Evolutionary conservation across 2,329 filamentous ascomycete species (phyloP).

Genomic region (Zymoseptoria brevis): DNA sequence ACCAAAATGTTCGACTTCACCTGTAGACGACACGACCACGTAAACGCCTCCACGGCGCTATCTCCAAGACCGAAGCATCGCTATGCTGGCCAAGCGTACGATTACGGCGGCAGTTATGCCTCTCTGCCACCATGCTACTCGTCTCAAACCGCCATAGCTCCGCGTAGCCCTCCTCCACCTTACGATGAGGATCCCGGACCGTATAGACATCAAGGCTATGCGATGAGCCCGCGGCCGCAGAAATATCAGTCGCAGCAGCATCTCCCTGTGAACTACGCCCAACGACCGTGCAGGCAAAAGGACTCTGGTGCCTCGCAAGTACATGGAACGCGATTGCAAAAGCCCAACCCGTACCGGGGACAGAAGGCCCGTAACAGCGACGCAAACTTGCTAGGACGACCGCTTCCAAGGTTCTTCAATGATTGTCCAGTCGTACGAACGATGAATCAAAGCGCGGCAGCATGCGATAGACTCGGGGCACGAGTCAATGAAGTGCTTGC

Average conservation of each 20-base stretch:
- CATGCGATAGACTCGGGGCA: constrained; percentile 53
- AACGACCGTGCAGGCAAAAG: neutral
- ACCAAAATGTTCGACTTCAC: neutral
- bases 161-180: constrained; percentile 11
- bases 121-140: neutral
- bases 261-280: neutral
- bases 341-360: constrained; percentile 2
- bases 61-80: neutral
- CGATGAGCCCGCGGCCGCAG: constrained; percentile 4
- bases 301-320: constrained; percentile 8
- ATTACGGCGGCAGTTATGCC: neutral
- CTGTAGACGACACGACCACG: neutral
- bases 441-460: constrained; percentile 34
- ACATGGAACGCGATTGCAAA: constrained; percentile 5
- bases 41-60: neutral
- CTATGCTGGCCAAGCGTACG: neutral
- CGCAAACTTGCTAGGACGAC: constrained; percentile 3
- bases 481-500: constrained; percentile 64
- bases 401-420: constrained; percentile 3
- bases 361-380: constrained; percentile 13
- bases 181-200: constrained; percentile 10
- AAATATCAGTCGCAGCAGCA: constrained; percentile 7
- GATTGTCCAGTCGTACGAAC: constrained; percentile 15
- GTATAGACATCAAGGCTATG: constrained; percentile 6
- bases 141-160: neutral